These are phyloP conservation scores for Diplocarpon mali DNA, from an alignment of 2,329 filamentous ascomycete species.

Conservation along the genomic window DNA sequence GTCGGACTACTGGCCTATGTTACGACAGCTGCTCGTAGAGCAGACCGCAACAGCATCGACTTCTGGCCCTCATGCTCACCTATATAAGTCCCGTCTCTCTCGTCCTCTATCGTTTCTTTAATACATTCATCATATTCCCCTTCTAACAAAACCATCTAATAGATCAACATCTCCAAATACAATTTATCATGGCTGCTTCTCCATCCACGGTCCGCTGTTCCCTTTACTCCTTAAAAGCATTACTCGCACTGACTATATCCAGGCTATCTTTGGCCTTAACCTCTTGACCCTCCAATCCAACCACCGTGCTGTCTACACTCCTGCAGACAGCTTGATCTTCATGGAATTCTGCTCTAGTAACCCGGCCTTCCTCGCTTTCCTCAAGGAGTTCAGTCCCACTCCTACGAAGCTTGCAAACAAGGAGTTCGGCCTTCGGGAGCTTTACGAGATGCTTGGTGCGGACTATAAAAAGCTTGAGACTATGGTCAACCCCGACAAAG, in stretches of 20 bases:
- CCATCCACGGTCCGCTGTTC: not conserved
- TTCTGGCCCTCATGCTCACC: not conserved
- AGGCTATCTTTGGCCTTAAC: not conserved
- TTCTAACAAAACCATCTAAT: not conserved
- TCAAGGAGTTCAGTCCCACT: not conserved
- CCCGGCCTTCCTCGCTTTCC: not conserved
- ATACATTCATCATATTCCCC: not conserved
- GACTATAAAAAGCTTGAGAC: not conserved
- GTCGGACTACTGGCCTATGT: no score
- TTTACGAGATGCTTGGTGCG: not conserved
- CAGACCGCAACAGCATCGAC: not conserved
- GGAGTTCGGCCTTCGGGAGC: not conserved
- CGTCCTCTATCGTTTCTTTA: not conserved
- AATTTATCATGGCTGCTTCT: not conserved
- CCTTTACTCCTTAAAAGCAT: not conserved
- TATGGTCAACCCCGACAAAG: not conserved
- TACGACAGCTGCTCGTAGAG: no score
- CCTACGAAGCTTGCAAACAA: not conserved
- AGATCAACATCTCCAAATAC: not conserved
- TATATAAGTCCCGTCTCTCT: not conserved
- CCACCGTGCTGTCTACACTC: not conserved
- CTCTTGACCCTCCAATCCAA: not conserved
- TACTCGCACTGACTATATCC: not conserved
- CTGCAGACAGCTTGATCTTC: not conserved
- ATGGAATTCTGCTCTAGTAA: not conserved